Conservation (phyloP, 768 basidiomycete genomes). For the Kwoniella sp. region DNA sequence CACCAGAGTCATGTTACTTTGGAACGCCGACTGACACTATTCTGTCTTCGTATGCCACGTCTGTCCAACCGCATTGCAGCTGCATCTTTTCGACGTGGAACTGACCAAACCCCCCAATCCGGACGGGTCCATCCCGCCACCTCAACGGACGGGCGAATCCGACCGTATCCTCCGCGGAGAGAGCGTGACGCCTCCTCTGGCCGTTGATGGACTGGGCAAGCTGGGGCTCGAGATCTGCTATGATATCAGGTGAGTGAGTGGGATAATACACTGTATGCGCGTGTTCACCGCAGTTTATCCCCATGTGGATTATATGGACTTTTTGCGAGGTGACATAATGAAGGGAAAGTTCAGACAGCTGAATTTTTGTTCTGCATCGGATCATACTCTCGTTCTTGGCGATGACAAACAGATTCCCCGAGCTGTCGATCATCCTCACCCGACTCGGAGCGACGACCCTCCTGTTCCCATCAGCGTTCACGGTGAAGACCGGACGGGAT, state of each 20-base stretch:
- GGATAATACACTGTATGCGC: too few species aligned
- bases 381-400: not conserved
- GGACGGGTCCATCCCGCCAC: conserved; percentile 25
- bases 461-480: conserved; percentile 51
- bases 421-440: conserved; percentile 43
- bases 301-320: too few species aligned
- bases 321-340: too few species aligned
- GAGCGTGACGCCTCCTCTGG: conserved; percentile 33
- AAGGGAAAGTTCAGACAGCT: too few species aligned
- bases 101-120: conserved; percentile 31
- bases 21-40: too few species aligned
- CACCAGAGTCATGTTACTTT: too few species aligned
- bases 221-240: conserved; percentile 54
- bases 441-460: conserved; percentile 44
- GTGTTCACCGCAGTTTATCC: too few species aligned
- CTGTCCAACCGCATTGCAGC: conserved; percentile 26
- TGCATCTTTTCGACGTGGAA: conserved; percentile 52
- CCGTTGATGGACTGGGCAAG: conserved; percentile 37
- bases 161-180: conserved; percentile 40
- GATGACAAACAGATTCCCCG: conserved; percentile 41
- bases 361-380: too few species aligned
- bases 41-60: too few species aligned
- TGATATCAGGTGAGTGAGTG: conserved; percentile 41
- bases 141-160: conserved; percentile 45
- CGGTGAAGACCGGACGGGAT: conserved; percentile 51